phyloP scores from a whole-genome alignment of 2,329 filamentous ascomycete species.

The Cladosporium phlei region DNA sequence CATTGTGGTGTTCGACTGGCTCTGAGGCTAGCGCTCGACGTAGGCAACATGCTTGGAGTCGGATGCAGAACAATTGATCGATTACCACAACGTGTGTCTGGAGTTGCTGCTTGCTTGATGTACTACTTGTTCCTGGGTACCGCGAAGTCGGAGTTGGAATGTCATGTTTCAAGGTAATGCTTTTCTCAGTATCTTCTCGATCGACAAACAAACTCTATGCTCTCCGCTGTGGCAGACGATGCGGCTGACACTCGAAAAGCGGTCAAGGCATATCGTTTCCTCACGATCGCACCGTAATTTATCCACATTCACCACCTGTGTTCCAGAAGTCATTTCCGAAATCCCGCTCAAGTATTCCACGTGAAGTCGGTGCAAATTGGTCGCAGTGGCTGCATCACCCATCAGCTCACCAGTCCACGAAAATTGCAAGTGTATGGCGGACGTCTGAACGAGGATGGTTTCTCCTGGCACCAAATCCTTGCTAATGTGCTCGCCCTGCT shows the following conservation, averaged over 20 bases:
- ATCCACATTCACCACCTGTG: neutral
- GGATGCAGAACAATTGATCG: too few species aligned
- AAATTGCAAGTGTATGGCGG: neutral
- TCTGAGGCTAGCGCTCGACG: too few species aligned
- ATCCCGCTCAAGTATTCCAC: neutral
- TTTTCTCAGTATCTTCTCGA: neutral
- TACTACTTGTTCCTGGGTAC: too few species aligned
- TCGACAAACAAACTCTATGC: slow-evolving; percentile 2
- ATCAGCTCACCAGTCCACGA: neutral
- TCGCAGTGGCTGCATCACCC: neutral
- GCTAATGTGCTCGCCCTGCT: slow-evolving; percentile 1
- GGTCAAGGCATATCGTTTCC: neutral
- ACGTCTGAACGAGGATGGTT: neutral
- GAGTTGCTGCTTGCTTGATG: too few species aligned
- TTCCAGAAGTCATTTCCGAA: neutral
- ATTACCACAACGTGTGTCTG: too few species aligned
- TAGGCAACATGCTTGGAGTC: neutral
- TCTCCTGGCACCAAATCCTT: neutral
- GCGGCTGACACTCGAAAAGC: neutral
- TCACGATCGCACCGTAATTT: neutral
- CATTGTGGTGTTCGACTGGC: too few species aligned
- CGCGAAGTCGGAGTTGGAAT: too few species aligned
- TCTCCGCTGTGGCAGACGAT: neutral
- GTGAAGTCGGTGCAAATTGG: neutral
- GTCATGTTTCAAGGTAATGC: neutral